phyloP scores from a whole-genome alignment of 2,329 filamentous ascomycete genomes.

The Cadophora sp. region DNA sequence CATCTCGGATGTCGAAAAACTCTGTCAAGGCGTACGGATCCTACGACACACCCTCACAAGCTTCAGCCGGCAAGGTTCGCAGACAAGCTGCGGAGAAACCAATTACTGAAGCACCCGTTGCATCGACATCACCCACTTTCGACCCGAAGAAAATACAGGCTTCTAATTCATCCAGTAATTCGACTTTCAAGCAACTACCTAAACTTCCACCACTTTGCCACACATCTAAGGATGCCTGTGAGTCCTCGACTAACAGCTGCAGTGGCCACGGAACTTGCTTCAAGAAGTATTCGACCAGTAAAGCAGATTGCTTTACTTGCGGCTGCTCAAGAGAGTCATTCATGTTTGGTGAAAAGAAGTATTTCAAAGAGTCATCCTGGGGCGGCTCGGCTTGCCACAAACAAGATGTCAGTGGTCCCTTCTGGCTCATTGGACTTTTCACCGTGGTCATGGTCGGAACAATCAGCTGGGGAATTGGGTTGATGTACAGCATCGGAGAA shows the following conservation, averaged over 20 bases:
- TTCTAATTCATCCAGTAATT: conserved; percentile 31
- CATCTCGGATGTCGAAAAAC: conserved; percentile 32
- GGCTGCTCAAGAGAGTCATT: conserved; percentile 62
- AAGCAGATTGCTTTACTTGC: conserved; percentile 76
- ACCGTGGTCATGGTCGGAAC: conserved; percentile 72
- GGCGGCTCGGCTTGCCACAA: conserved; percentile 89
- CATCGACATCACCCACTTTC: conserved; percentile 20
- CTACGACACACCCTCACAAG: conserved; percentile 38
- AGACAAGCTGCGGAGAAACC: conserved; percentile 40
- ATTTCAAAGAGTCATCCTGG: conserved; percentile 72
- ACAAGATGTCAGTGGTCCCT: conserved; percentile 85
- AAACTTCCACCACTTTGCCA: conserved; percentile 74
- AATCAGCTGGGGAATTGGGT: conserved; percentile 73
- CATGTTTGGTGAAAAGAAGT: conserved; percentile 49
- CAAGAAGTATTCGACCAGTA: conserved; percentile 63
- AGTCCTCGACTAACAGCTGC: conserved; percentile 76
- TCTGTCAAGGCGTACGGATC: conserved; percentile 38
- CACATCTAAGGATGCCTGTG: conserved; percentile 70
- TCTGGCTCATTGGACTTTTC: conserved; percentile 85
- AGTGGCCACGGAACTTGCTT: conserved; percentile 81
- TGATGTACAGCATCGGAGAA: conserved; percentile 84
- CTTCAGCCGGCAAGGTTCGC: conserved; percentile 27
- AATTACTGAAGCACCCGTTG: conserved; percentile 34
- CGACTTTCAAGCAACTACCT: conserved; percentile 31
- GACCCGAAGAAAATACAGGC: conserved; percentile 26